Evolutionary conservation across 2,329 filamentous ascomycete species (phyloP), one percentile per base, ranked within the genome.

Genomic region (Colletotrichum zoysiae): DNA sequence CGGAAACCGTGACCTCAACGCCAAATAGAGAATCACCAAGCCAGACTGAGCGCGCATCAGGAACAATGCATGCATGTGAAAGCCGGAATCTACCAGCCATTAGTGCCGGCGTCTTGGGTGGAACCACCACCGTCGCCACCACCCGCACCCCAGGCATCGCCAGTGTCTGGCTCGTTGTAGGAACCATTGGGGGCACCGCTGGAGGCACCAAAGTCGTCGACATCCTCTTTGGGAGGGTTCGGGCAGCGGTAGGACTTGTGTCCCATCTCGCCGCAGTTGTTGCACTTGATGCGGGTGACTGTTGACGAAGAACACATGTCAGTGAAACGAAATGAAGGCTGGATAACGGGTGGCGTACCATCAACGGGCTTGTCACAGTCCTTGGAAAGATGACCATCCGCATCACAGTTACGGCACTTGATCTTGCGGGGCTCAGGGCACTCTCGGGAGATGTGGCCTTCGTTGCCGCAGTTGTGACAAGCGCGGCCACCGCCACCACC

Each of bases 401-500:
- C 84, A 20, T 88, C 83, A 74, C 91, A 93, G 79, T 87, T 83
- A 73, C 87, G 88, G 81, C 91, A 94, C 12, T 82, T 86, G 3
- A 90, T 88, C 14, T 73, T 76, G 53, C 80, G 81, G 57, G 81
- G 82, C 73, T 86, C 82, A 38, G 85, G 79, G 70, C 88, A 90
- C 5, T 89, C 86, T 23, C 82, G 83, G 73, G 83, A 79, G 55
- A 85, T 82, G 73, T 93, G 90, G 6, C 90, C 91, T 64, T 90
- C 87, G 51, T 87, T 79, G 26, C 89, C 90, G 75, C 91, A 93
- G 81, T 92, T 93, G 76, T 85, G 85, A 78, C 88, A 90, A 38
- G 79, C 84, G 78, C 85, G 78, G 74, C 84, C 84, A 78, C 86
- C 83, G 71, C 88, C 87, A 71, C 88, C 87, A 68, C 86, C 85